Conservation (phyloP, 1,284 basidiomycete species). For the Athelia psychrophila region DNA sequence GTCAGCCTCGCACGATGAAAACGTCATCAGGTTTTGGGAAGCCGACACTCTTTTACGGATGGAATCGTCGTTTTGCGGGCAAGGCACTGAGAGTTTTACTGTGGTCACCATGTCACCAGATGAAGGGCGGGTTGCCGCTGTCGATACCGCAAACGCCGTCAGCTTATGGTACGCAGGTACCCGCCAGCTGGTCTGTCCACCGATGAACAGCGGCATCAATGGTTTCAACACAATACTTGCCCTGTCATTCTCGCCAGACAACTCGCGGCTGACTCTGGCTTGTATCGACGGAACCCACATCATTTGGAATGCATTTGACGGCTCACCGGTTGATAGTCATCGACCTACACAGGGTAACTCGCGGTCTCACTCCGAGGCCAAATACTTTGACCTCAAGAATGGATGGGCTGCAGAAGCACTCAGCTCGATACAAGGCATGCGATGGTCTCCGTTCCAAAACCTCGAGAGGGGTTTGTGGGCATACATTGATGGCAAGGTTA, state of each 20-base stretch:
- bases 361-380: background rate
- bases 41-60: background rate
- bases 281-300: background rate
- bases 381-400: background rate
- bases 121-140: background rate
- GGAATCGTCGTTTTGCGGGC: background rate
- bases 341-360: background rate
- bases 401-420: background rate
- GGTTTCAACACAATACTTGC: background rate
- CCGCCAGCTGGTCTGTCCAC: background rate
- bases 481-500: background rate
- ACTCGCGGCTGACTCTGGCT: background rate
- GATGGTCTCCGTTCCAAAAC: background rate
- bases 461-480: background rate
- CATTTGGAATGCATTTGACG: background rate
- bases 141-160: background rate
- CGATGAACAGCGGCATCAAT: background rate
- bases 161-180: background rate
- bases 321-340: background rate
- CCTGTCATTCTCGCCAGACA: background rate
- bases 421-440: background rate
- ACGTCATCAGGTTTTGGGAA: background rate
- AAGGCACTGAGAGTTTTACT: background rate
- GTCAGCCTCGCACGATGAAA: background rate
- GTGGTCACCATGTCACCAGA: background rate